Evolutionary conservation across 352 stramenopile species (phyloP), one percentile per base, ranked within the genome.

Genomic region (Pythium diclinum): DNA sequence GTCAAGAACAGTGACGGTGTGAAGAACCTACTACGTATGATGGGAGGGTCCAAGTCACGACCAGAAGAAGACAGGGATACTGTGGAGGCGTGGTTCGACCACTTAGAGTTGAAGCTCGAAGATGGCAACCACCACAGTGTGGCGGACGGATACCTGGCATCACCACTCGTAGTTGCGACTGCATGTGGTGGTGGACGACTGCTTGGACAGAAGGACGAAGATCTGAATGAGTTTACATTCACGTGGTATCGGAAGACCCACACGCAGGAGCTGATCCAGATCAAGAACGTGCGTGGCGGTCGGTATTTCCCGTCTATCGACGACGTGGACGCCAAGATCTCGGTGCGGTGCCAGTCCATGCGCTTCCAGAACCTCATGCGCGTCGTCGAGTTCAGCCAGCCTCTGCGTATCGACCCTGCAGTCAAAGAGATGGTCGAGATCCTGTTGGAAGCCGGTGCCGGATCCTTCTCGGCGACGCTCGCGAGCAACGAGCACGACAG

Each of bases 21-120:
- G 52, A 90, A 91, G 74, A 93, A 79, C 57, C 51, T 93, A 42
- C 77, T 93, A 42, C 82, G 82, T 8, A 89, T 88, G 47, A 93
- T 91, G 52, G 80, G 81, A 0, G 66, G 59, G 23, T 79, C 71
- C 36, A 86, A 83, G 5, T 36, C 56, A 60, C 71, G 76, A 3
- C 80, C 80, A 0, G 79, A 92, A 32, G 77, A 92, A 65, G 84
- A 91, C 34, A 70, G 63, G 9, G 79, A 78, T 7, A 78, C 80
- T 0, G 84, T 92, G 10, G 75, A 72, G 40, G 59, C 60, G 30
- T 92, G 81, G 84, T 77, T 92, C 42, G 67, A 84, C 9, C 71
- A 89, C 34, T 59, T 92, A 25, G 58, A 72, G 8, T 61, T 92
- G 0, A 76, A 79, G 34, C 77, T 79, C 1, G 79, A 63, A 82